These are phyloP conservation scores for Lathyrus aphaca DNA, from an alignment of 306 rosid genomes.

Conservation along the genomic window DNA sequence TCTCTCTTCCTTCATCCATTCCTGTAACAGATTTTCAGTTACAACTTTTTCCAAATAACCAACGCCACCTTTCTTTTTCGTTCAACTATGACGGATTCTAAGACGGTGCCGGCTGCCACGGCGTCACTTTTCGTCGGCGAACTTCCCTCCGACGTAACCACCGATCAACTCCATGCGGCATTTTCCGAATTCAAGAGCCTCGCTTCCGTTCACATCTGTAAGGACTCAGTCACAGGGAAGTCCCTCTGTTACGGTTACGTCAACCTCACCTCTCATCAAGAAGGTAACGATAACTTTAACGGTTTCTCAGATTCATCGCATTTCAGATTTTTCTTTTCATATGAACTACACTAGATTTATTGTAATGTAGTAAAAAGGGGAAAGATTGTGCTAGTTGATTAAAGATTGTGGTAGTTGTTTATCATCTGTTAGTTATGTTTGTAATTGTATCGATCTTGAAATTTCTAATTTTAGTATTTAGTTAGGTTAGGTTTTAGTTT, in stretches of 20 bases:
- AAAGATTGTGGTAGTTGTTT: neutral
- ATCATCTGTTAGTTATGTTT: neutral
- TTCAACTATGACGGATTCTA: conserved; percentile 61
- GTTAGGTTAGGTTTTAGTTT: neutral
- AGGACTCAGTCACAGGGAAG: conserved; percentile 56
- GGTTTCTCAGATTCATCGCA: neutral
- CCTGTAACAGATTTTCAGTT: neutral
- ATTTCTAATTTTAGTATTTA: neutral
- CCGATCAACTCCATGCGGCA: conserved; percentile 51
- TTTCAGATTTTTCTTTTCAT: neutral
- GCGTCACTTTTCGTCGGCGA: conserved; percentile 82
- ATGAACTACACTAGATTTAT: neutral
- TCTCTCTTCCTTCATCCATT: neutral
- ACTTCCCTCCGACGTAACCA: conserved; percentile 62
- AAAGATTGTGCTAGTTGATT: neutral
- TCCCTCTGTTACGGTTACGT: conserved; percentile 85
- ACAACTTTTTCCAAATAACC: conserved; percentile 26
- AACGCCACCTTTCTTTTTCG: conserved; percentile 1
- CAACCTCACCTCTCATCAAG: conserved; percentile 61
- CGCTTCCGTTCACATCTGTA: conserved; percentile 63
- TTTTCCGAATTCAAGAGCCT: conserved; percentile 59
- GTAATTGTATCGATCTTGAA: neutral
- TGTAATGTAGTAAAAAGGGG: neutral
- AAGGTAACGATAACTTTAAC: conserved; percentile 32
- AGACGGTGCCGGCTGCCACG: conserved; percentile 14